Base-by-base conservation (phyloP, 75 land plant genomes). In the Pinus taeda region DNA sequence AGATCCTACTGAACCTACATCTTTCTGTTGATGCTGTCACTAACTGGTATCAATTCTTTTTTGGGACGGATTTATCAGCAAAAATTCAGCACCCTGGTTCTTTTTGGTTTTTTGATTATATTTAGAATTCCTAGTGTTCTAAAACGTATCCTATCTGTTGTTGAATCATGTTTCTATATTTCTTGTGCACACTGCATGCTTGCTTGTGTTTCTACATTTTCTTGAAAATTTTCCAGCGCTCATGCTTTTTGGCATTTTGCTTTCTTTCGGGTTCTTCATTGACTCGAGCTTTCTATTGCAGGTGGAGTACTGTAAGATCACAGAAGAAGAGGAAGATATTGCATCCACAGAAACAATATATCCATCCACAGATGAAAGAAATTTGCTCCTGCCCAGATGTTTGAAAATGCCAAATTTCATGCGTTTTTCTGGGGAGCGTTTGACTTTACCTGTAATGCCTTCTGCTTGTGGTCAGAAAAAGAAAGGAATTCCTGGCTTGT, bases 361-460 rank as follows among this genome's bases (percentile, higher is more conserved):
- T 15, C 37, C 77, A 76, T 14, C 71, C 71, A 20, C 78, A 42
- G 42, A 42, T 45, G 49, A 49, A 39, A 74, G 21, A 15, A 39
- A 22, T 2, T 30, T 36, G 18, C 42, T 79, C 17, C 33, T 18
- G 37, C 42, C 70, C 37, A 30, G 18, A 36, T 17, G 37, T 66
- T 66, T 39, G n/a, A 66, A 20, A 66, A 66, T 67, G 71, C 71
- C 71, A 39, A 39, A 20, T 13, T 60, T 83, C 53, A 83, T 86
- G 88, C 78, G 88, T 61, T 86, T 86, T 62, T 36, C 76, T 59
- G 88, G 88, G 30, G 88, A 86, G 64, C 73, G 63, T 30, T 63
- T 83, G 30, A 86, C 88, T 3, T 59, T 80, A 17, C 82, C 82
- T 8, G 80, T 83, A 24, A 80, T 59, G 29, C 12, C 79, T 56